Conservation (phyloP, 768 basidiomycete species). For the Calocera viscosa region DNA sequence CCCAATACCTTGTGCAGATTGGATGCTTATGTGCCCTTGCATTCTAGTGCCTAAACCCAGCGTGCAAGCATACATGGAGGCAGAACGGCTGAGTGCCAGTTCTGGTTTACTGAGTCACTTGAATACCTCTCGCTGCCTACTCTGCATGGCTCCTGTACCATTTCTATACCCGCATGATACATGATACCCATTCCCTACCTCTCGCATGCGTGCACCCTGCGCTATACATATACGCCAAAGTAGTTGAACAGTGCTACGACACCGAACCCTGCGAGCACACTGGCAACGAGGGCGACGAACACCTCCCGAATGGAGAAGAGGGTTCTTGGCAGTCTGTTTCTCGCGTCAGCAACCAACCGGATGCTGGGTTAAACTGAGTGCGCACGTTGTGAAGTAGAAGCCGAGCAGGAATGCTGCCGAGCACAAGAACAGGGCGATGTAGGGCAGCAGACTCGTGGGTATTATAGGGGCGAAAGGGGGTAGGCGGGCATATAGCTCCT, state of each 20-base stretch:
- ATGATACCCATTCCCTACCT: conserved; percentile 6
- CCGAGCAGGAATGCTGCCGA: conserved; percentile 65
- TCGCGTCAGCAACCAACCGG: conserved; percentile 14
- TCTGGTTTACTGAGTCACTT: not conserved
- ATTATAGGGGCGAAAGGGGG: conserved; percentile 63
- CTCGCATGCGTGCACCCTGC: not conserved
- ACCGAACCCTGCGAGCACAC: conserved; percentile 73
- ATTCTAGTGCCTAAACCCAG: not conserved
- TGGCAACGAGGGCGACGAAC: conserved; percentile 57
- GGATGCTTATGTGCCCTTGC: not conserved
- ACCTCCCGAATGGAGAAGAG: conserved; percentile 52
- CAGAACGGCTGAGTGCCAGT: conserved; percentile 4
- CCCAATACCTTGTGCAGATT: not conserved
- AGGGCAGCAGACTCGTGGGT: conserved; percentile 55
- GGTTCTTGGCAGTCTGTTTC: conserved; percentile 59
- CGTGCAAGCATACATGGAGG: conserved; percentile 8
- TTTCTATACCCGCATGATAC: not conserved
- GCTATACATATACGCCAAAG: conserved; percentile 69
- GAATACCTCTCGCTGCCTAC: not conserved
- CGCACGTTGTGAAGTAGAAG: conserved; percentile 73
- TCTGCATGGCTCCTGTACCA: not conserved
- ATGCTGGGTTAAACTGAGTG: conserved; percentile 25
- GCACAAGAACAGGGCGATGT: conserved; percentile 61
- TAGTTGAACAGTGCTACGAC: conserved; percentile 81
- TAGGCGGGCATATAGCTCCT: conserved; percentile 52